Evolutionary conservation across 148 eudicot species (phyloP).

Genomic region (Pharnaceum exiguum): DNA sequence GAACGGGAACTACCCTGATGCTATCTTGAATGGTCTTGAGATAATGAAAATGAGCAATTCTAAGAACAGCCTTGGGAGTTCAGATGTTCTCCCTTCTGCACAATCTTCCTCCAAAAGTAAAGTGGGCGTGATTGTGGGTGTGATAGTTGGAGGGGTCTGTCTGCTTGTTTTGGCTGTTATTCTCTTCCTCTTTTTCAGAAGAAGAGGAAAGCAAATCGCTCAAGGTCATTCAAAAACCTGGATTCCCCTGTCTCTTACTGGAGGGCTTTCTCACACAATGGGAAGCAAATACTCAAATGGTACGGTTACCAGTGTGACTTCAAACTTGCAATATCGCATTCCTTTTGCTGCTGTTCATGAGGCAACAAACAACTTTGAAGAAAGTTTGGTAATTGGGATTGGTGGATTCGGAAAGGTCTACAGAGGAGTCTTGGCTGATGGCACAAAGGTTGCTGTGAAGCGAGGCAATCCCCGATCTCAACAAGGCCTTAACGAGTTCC

Average conservation of each 20-base stretch:
- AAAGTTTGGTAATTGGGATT: conserved; percentile 45
- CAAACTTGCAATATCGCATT: conserved; percentile 39
- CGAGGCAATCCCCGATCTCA: conserved; percentile 35
- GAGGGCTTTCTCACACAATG: conserved; percentile 35
- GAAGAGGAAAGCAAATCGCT: conserved; percentile 22
- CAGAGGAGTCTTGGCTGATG: conserved; percentile 32
- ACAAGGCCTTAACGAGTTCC: conserved; percentile 38
- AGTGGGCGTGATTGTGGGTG: conserved; percentile 33
- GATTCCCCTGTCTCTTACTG: conserved; percentile 42
- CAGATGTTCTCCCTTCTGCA: conserved; percentile 2
- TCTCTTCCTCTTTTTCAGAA: conserved; percentile 24
- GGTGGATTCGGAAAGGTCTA: conserved; percentile 70
- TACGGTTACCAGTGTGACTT: conserved; percentile 34
- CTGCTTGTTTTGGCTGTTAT: conserved; percentile 25
- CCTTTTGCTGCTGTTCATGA: conserved; percentile 48
- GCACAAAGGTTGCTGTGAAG: conserved; percentile 34
- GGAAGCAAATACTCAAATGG: conserved; percentile 47
- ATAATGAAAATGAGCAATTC: conserved; percentile 49
- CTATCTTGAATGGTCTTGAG: conserved; percentile 55
- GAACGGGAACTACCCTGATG: conserved; percentile 23
- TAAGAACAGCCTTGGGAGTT: conserved; percentile 27
- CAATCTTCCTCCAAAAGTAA: conserved; percentile 21
- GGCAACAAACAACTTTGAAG: conserved; percentile 54
- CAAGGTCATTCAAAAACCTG: conserved; percentile 41
- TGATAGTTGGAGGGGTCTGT: conserved; percentile 23